phyloP scores from a whole-genome alignment of 768 basidiomycete genomes.

The Mycena olivaceomarginata region DNA sequence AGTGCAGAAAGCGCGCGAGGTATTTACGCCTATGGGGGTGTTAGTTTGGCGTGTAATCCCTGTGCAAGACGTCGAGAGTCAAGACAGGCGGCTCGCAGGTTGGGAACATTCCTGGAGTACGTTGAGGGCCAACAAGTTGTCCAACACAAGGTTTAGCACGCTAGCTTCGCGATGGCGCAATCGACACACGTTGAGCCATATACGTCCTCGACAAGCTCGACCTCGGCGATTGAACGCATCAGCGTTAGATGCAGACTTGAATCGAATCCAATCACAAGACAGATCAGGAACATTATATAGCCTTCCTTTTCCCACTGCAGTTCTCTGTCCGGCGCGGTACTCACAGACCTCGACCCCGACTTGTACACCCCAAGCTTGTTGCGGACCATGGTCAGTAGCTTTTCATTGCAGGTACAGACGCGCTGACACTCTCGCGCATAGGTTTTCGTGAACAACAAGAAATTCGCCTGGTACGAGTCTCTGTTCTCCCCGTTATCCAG shows the following conservation, averaged over 20 bases:
- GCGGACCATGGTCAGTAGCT: slow-evolving; percentile 16
- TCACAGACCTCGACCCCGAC: neutral
- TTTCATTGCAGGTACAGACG: neutral
- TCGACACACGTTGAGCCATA: slow-evolving; percentile 27
- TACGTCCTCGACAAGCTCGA: neutral
- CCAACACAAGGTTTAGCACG: slow-evolving; percentile 27
- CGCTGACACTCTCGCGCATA: slow-evolving; percentile 39
- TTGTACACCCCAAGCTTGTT: slow-evolving; percentile 2
- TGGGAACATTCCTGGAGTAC: slow-evolving; percentile 1
- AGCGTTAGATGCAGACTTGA: neutral
- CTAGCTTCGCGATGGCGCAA: slow-evolving; percentile 41
- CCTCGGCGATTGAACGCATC: slow-evolving; percentile 30
- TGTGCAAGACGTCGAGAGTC: neutral
- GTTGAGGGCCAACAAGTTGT: slow-evolving; percentile 11
- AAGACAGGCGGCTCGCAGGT: slow-evolving; percentile 23
- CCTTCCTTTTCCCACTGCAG: slow-evolving; percentile 11
- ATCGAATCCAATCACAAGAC: neutral
- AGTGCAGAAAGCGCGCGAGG: slow-evolving; percentile 18
- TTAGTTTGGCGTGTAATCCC: neutral
- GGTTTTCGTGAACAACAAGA: slow-evolving; percentile 87
- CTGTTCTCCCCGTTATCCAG: neutral
- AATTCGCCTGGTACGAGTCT: slow-evolving; percentile 81
- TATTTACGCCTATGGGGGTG: slow-evolving; percentile 26
- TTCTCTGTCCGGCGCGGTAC: neutral
- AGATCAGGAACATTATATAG: neutral